These are phyloP conservation scores for Dioscorea cayenensis DNA, from an alignment of 116 monocot species.

Conservation along the genomic window DNA sequence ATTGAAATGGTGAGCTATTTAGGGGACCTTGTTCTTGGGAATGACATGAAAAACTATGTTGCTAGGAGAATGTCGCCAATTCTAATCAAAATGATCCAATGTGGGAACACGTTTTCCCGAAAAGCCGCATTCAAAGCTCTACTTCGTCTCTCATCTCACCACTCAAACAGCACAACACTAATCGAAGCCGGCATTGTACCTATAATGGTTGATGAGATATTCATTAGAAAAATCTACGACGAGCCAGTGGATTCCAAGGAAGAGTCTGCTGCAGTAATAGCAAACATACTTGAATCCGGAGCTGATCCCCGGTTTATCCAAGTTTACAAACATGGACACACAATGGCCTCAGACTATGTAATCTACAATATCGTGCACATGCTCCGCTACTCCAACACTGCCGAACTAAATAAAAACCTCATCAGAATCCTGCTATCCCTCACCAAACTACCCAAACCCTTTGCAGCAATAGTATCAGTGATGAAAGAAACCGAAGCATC, in stretches of 20 bases:
- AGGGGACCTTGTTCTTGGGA: conserved; percentile 30
- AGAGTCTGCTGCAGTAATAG: conserved; percentile 33
- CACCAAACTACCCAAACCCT: conserved; percentile 15
- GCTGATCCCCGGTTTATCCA: conserved; percentile 24
- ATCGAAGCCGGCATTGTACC: conserved; percentile 35
- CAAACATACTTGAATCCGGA: conserved; percentile 49
- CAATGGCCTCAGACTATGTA: conserved; percentile 36
- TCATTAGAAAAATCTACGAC: conserved; percentile 16
- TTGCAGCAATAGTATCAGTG: conserved; percentile 28
- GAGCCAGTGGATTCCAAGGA: conserved; percentile 22
- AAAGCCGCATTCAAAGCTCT: conserved; percentile 46
- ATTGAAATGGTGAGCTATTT: conserved; percentile 51
- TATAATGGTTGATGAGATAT: conserved; percentile 31
- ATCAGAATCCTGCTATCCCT: conserved; percentile 38
- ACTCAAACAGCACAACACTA: conserved; percentile 24
- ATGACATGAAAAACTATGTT: conserved; percentile 27
- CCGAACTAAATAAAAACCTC: conserved; percentile 40
- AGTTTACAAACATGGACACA: conserved; percentile 42
- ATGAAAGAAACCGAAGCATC: conserved; percentile 24
- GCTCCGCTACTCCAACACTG: conserved; percentile 25
- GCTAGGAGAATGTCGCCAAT: conserved; percentile 22
- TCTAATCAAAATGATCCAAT: conserved; percentile 43
- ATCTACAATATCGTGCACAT: conserved; percentile 41
- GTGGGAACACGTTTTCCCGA: conserved; percentile 8
- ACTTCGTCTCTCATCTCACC: conserved; percentile 42